Evolutionary conservation across 495 filamentous ascomycete species (phyloP), one percentile per base, ranked within the genome.

Genomic region (Penicillium daleae): DNA sequence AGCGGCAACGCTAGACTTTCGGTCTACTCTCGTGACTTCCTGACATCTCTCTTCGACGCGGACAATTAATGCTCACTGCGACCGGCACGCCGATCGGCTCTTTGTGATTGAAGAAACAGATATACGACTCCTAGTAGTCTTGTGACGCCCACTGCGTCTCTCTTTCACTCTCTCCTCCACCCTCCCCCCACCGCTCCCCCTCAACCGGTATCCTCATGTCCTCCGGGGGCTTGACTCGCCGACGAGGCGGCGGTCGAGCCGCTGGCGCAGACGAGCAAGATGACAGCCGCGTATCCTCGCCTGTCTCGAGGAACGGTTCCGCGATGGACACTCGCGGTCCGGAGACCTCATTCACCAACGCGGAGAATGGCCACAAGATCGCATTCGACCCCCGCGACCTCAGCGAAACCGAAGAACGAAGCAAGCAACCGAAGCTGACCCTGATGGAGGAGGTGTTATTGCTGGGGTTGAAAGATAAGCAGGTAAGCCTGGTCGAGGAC

Each of bases 321-420:
- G 80, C 83, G 49, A 80, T 85, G 73, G 90, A 92, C 71, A 81
- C 80, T 65, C 81, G 85, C 69, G 82, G 80, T 29, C 90, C 92
- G 70, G 95, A 97, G 76, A 96, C 93, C 22, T 92, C 90, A 52
- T 98, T 96, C 82, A 92, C 93, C 74, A 92, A 83, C 74, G 86
- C 90, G 69, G 94, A 96, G 80, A 97, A 97, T 82, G 95, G 95
- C 60, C 96, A 98, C 79, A 97, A 96, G 82, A 97, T 99, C 77
- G 96, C 92, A 32, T 99, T 93, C 76, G 95, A 99, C 77, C 95
- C 95, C 52, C 85, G 92, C 74, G 95, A 99, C 77, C 94, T 99
- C 74, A 96, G 90, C 78, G 96, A 99, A 85, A 97, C 89, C 76
- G 90, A 90, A 71, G 95, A 98, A 83, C 82, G 96, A 73, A 96